phyloP scores from a whole-genome alignment of 164 flowering plant species.

The Berberis thunbergii region DNA sequence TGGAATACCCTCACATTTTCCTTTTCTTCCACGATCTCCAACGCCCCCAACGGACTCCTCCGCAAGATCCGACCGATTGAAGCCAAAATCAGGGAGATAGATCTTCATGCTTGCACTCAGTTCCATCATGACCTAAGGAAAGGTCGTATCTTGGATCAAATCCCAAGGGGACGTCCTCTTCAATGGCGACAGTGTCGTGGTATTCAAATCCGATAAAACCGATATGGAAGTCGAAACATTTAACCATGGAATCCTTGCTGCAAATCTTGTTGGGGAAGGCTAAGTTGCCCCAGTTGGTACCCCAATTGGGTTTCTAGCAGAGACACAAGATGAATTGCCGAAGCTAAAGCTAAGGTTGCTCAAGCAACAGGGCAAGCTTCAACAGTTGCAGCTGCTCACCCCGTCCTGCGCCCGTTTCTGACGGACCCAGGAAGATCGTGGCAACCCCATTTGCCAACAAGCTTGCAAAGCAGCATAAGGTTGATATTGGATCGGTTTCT shows the following conservation, averaged over 20 bases:
- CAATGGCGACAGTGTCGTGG: constrained; percentile 90
- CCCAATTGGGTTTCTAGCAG: constrained; percentile 76
- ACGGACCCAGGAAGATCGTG: constrained; percentile 48
- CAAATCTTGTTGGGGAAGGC: constrained; percentile 74
- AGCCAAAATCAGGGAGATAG: constrained; percentile 71
- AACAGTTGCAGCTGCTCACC: constrained; percentile 19
- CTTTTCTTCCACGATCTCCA: no score
- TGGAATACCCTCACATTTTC: no score
- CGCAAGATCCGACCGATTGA: constrained; percentile 18
- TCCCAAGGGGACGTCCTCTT: constrained; percentile 81
- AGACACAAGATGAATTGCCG: constrained; percentile 64
- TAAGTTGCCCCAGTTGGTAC: constrained; percentile 87
- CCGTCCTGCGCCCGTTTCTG: constrained; percentile 14
- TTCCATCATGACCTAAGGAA: constrained; percentile 96
- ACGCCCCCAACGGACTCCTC: neutral
- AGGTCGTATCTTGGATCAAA: constrained; percentile 85
- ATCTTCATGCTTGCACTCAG: constrained; percentile 96
- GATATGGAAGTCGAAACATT: constrained; percentile 97
- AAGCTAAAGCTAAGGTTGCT: constrained; percentile 58
- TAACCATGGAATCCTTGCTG: constrained; percentile 85
- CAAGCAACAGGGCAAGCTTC: constrained; percentile 17
- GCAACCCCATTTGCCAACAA: constrained; percentile 83
- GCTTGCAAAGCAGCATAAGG: constrained; percentile 88
- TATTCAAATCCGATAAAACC: constrained; percentile 90
- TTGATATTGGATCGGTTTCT: constrained; percentile 48